phyloP scores from a whole-genome alignment of 2,329 filamentous ascomycete genomes.

The Ophiognomonia clavigignenti-juglandacearum region DNA sequence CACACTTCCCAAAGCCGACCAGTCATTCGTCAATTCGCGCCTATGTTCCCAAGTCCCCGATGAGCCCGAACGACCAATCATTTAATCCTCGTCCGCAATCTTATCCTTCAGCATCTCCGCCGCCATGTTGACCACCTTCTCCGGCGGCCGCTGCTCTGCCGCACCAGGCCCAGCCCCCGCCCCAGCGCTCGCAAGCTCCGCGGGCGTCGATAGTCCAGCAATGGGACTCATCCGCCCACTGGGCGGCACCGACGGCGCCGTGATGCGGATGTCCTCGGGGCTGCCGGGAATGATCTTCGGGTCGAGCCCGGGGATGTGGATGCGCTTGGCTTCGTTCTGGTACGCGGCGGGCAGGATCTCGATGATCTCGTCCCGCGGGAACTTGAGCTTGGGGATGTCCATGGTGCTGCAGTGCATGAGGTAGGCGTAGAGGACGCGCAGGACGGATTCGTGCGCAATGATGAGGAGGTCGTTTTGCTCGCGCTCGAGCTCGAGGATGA shows the following conservation, averaged over 20 bases:
- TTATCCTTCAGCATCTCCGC: conserved; percentile 49
- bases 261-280: conserved; percentile 76
- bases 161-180: no score
- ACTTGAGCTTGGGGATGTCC: conserved; percentile 88
- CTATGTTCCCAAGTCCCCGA: no score
- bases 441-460: conserved; percentile 96
- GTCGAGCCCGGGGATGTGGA: conserved; percentile 70
- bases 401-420: conserved; percentile 97
- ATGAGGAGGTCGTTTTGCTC: conserved; percentile 98
- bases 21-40: no score
- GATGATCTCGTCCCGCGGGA: conserved; percentile 95
- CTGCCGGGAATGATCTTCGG: conserved; percentile 68
- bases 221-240: conserved; percentile 41
- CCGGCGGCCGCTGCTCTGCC: conserved; percentile 30
- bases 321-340: conserved; percentile 89
- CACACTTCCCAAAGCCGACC: no score
- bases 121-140: conserved; percentile 45
- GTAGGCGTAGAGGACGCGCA: conserved; percentile 94
- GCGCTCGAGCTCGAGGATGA: conserved; percentile 93
- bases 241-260: conserved; percentile 50
- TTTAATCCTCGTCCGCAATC: conserved; percentile 46
- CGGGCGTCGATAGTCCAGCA: conserved; percentile 41
- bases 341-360: conserved; percentile 98
- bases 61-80: no score
- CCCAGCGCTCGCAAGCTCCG: conserved; percentile 36